These are phyloP conservation scores for Neurospora sp. DNA, from an alignment of 495 filamentous ascomycete species.

Conservation along the genomic window DNA sequence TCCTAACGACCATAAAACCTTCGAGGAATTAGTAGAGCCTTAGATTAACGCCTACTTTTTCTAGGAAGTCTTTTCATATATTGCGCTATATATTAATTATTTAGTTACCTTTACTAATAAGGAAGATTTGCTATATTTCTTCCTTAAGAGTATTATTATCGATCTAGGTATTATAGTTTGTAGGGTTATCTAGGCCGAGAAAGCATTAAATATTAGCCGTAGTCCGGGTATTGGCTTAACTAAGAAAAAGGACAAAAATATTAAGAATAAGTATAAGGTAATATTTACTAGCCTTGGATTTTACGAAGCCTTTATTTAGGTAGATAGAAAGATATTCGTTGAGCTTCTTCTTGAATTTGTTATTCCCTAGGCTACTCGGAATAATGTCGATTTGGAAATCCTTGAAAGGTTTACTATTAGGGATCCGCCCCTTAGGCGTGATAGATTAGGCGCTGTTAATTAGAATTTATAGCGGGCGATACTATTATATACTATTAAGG, in stretches of 20 bases:
- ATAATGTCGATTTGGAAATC: not conserved
- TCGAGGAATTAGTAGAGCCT: not conserved
- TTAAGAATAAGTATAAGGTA: not conserved
- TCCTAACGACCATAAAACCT: not conserved
- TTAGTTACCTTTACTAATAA: not conserved
- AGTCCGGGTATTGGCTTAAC: not conserved
- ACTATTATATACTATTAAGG: not conserved
- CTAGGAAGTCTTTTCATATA: not conserved
- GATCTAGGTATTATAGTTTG: not conserved
- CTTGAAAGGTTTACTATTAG: not conserved
- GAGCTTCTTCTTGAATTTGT: not conserved
- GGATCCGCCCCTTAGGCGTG: too few relatives aligned
- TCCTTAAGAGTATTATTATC: not conserved
- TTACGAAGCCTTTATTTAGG: not conserved
- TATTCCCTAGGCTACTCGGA: not conserved
- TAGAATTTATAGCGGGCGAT: not conserved
- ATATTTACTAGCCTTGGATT: not conserved
- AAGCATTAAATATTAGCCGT: not conserved
- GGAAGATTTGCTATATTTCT: not conserved
- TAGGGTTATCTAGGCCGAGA: not conserved
- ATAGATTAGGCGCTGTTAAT: too few relatives aligned
- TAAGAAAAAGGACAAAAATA: not conserved
- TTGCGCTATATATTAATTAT: not conserved
- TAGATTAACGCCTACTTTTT: not conserved
- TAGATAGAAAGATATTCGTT: not conserved